Evolutionary conservation across 2,329 filamentous ascomycete genomes (phyloP), one percentile per base, ranked within the genome.

Genomic region (Hymenoscyphus linearis): DNA sequence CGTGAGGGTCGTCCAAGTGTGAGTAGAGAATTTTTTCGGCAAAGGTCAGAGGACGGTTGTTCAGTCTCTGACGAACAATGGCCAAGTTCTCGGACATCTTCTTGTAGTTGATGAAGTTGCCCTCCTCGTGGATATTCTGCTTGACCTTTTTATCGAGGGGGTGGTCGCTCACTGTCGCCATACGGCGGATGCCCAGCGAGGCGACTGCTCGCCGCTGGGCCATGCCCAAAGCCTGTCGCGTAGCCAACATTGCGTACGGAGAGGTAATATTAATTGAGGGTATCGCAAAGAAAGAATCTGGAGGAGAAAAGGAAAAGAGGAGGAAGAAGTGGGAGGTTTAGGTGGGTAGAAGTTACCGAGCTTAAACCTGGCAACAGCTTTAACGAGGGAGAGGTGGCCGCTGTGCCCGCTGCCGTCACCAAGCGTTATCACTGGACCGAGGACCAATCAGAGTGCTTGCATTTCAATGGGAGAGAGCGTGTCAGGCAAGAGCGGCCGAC

Each of bases 11-110:
- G 80, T 98, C 95, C 76, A 99, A 83, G 79, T 99, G 95, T 65
- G 93, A 98, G 85, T 99, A 99, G 71, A 98, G 85, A 73, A 99
- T 93, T 87, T 99, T 99, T 85, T 99, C 95, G 76, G 92, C 91
- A 76, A 88, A 96, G 71, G 92, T 95, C 72, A 99, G 86, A 70
- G 95, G 95, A 71, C 91, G 88, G 82, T 96, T 96, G 82, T 96
- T 96, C 69, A 99, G 85, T 73, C 95, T 88, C 72, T 82, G 78
- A 74, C 95, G 90, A 70, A 99, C 95, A 77, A 99, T 86, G 73
- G 86, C 82, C 64, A 99, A 85, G 85, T 96, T 98, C 82, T 98
- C 93, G 72, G 90, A 92, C 92, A 98, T 97, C 85, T 97, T 97
- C 85, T 91, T 92, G 78, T 99, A 99, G 85, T 97, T 96, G 84